Evolutionary conservation across 1,284 basidiomycete species (phyloP), one percentile per base, ranked within the genome.

Genomic region (Xanthoconium separans): DNA sequence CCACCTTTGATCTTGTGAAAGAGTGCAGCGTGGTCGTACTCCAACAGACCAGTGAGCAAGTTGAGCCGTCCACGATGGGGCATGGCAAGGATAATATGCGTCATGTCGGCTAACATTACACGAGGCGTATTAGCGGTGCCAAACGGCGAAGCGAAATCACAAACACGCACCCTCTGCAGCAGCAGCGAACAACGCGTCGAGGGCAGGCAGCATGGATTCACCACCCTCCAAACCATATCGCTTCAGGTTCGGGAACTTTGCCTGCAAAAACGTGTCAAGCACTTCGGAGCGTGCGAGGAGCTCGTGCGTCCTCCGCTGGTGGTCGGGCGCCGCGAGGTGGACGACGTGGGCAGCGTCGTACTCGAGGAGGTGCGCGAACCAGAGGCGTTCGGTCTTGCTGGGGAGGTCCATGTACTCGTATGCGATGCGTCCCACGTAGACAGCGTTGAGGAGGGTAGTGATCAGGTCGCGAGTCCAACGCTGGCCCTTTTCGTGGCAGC

Each of bases 391-490:
- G 0, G 83, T 85, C 73, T 91, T 91, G 47, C 80, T 84, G 0
- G 87, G 87, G 9, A 89, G 87, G 69, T 92, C 89, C 89, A 91
- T 92, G 64, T 89, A 95, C 79, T 95, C 93, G 66, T 93, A 92
- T 1, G 89, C 93, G 61, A 95, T 89, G 27, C 83, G 82, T 5
- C 86, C 89, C 31, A 91, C 88, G 64, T 95, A 95, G 2, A 89
- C 79, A 1, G 76, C 70, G 53, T 85, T 81, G 16, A 95, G 75
- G 69, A 91, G 87, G 31, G 77, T 69, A 8, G 79, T 80, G 57
- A 95, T 91, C 44, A 89, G 80, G 30, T 78, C 77, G 34, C 95
- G 76, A 3, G 81, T 80, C 84, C 89, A 89, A 18, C 51, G 48
- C 24, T 57, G 45, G n/a, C 84, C 81, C 50, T 77, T 74, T 3